Conservation (phyloP, 2,329 filamentous ascomycete species). For the Blastomyces percursus region DNA sequence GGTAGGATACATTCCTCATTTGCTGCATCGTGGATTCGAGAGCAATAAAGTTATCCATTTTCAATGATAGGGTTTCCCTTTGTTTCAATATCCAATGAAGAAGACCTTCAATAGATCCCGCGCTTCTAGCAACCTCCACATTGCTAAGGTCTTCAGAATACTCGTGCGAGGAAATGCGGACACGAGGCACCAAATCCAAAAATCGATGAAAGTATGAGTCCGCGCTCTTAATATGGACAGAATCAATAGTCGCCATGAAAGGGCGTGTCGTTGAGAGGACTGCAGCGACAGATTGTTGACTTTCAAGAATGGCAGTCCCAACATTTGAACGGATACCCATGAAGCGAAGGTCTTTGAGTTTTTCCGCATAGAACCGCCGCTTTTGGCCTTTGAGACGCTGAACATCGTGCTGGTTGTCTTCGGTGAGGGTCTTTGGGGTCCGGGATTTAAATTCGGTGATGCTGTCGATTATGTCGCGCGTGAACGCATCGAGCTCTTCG, state of each 20-base stretch:
- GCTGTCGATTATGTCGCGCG: slow-evolving; percentile 55
- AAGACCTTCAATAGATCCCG: slow-evolving; percentile 78
- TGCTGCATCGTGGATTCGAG: slow-evolving; percentile 24
- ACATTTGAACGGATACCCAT: slow-evolving; percentile 89
- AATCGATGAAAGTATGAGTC: slow-evolving; percentile 71
- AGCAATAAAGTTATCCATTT: slow-evolving; percentile 21
- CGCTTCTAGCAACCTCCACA: slow-evolving; percentile 66
- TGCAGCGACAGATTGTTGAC: slow-evolving; percentile 59
- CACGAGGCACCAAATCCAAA: slow-evolving; percentile 59
- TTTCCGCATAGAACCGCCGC: slow-evolving; percentile 80
- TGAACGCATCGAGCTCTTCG: slow-evolving; percentile 54
- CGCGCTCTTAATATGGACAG: slow-evolving; percentile 32
- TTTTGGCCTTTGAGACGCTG: slow-evolving; percentile 89
- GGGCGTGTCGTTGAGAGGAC: slow-evolving; percentile 52
- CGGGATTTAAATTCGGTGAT: slow-evolving; percentile 68
- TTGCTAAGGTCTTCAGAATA: slow-evolving; percentile 78
- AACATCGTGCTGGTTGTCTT: slow-evolving; percentile 73
- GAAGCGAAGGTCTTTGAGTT: slow-evolving; percentile 64
- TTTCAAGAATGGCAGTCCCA: slow-evolving; percentile 58
- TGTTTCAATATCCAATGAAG: slow-evolving; percentile 43
- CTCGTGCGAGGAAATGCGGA: slow-evolving; percentile 55
- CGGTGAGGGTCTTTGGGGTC: slow-evolving; percentile 68
- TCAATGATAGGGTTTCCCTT: slow-evolving; percentile 26
- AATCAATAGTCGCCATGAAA: slow-evolving; percentile 22
- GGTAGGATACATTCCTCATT: slow-evolving; percentile 26